Conservation (phyloP, 345 rosid genomes). For the Aegle marmelos region DNA sequence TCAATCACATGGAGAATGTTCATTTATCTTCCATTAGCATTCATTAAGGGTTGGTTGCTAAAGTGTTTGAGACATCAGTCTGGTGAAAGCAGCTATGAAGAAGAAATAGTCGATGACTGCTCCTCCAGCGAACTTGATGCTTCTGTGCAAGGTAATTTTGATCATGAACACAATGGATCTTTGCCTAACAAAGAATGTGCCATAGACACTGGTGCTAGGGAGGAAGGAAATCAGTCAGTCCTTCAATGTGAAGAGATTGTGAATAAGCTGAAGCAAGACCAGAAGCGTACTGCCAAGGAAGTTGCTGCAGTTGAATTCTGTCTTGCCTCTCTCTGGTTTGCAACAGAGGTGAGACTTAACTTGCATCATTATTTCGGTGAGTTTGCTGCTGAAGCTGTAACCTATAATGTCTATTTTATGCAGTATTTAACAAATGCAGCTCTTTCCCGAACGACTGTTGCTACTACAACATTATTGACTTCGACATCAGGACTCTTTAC, state of each 20-base stretch:
- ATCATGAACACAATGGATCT: background rate
- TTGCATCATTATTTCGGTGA: no score
- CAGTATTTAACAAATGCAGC: constrained; percentile 52
- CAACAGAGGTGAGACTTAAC: constrained; percentile 34
- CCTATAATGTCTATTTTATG: background rate
- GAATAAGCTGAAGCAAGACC: background rate
- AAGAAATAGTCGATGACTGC: background rate
- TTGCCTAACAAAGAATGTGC: background rate
- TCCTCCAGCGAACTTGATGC: background rate
- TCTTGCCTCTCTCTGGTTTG: constrained; percentile 47
- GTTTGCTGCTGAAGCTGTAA: background rate
- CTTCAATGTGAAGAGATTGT: background rate
- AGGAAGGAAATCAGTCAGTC: constrained; percentile 13
- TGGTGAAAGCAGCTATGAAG: background rate
- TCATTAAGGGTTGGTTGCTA: constrained; percentile 35
- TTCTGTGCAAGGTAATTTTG: background rate
- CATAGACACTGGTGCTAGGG: background rate
- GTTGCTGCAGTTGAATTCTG: constrained; percentile 11
- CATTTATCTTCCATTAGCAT: constrained; percentile 43
- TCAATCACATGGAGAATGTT: background rate
- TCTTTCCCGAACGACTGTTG: constrained; percentile 43
- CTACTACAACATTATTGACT: constrained; percentile 35
- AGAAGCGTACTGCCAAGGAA: constrained; percentile 15
- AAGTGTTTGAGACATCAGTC: constrained; percentile 7
- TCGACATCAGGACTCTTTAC: constrained; percentile 53